Evolutionary conservation across 805 yeast genomes (phyloP).

Genomic region (Tanozyma kutaoensis): DNA sequence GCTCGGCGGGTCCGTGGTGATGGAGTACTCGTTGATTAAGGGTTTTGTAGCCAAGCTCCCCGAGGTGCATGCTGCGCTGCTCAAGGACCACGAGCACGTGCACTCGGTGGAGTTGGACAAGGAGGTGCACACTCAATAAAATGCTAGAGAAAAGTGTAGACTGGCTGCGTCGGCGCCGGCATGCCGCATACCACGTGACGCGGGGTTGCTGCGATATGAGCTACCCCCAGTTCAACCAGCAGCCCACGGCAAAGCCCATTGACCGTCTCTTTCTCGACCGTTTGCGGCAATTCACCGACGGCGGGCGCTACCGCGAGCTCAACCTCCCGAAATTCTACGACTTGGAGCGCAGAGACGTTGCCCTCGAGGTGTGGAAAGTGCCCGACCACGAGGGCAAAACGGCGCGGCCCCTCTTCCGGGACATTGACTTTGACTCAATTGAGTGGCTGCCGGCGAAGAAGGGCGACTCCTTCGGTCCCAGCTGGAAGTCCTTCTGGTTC

Average conservation of each 20-base stretch:
- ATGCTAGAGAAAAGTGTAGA: too few relatives aligned
- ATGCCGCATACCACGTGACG: too few relatives aligned
- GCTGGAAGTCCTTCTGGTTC: constrained; percentile 97
- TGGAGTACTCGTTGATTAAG: constrained; percentile 51
- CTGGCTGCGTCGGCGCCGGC: too few relatives aligned
- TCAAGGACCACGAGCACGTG: constrained; percentile 37
- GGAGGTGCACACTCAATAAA: constrained; percentile 37
- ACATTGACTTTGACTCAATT: constrained; percentile 32
- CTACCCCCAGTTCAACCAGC: constrained; percentile 12
- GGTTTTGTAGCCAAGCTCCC: constrained; percentile 56
- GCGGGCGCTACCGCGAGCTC: constrained; percentile 62
- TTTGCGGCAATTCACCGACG: constrained; percentile 62
- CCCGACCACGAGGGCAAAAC: constrained; percentile 39
- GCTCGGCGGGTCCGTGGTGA: constrained; percentile 48
- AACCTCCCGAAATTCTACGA: constrained; percentile 79
- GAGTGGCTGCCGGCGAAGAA: constrained; percentile 45
- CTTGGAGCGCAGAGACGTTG: constrained; percentile 42
- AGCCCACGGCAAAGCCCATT: constrained; percentile 66
- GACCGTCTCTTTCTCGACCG: constrained; percentile 63
- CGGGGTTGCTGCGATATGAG: too few relatives aligned
- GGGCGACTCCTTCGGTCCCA: constrained; percentile 80
- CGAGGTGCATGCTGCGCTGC: constrained; percentile 30
- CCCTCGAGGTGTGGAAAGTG: constrained; percentile 57
- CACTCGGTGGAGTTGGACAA: constrained; percentile 54
- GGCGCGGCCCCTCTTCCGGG: constrained; percentile 48